Evolutionary conservation across 495 filamentous ascomycete species (phyloP).

Genomic region (Aspergillus cristatus): DNA sequence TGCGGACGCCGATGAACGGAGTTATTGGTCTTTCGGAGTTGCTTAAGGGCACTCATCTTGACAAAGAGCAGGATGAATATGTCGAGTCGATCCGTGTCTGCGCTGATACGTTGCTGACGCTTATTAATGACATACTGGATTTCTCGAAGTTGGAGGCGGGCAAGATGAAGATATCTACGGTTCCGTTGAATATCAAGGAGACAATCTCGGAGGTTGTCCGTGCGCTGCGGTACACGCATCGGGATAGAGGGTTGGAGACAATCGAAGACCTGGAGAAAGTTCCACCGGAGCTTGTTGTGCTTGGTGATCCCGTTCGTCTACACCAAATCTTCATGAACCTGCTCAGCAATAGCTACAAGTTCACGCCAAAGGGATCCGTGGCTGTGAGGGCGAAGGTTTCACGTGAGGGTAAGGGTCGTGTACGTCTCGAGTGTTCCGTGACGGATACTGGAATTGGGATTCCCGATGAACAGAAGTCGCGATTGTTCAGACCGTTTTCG

Average conservation of each 20-base stretch:
- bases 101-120: conserved; percentile 79
- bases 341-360: conserved; percentile 89
- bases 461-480: conserved; percentile 65
- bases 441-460: conserved; percentile 87
- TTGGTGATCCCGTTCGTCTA: conserved; percentile 80
- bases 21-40: conserved; percentile 88
- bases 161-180: conserved; percentile 88
- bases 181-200: conserved; percentile 74
- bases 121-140: conserved; percentile 93
- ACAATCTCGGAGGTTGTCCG: conserved; percentile 83
- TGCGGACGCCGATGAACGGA: conserved; percentile 79
- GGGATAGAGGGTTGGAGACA: conserved; percentile 66
- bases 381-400: conserved; percentile 66
- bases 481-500: conserved; percentile 84
- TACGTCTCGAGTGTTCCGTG: conserved; percentile 76
- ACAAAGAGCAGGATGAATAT: conserved; percentile 77
- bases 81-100: conserved; percentile 89
- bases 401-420: conserved; percentile 56
- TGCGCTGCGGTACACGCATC: conserved; percentile 74
- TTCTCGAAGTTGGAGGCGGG: conserved; percentile 91
- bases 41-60: conserved; percentile 65
- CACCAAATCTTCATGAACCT: conserved; percentile 92
- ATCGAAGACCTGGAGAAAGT: conserved; percentile 56
- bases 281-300: conserved; percentile 67
- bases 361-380: conserved; percentile 78